phyloP scores from a whole-genome alignment of 176 grass and related monocot species.

The Aegilops sharonensis region DNA sequence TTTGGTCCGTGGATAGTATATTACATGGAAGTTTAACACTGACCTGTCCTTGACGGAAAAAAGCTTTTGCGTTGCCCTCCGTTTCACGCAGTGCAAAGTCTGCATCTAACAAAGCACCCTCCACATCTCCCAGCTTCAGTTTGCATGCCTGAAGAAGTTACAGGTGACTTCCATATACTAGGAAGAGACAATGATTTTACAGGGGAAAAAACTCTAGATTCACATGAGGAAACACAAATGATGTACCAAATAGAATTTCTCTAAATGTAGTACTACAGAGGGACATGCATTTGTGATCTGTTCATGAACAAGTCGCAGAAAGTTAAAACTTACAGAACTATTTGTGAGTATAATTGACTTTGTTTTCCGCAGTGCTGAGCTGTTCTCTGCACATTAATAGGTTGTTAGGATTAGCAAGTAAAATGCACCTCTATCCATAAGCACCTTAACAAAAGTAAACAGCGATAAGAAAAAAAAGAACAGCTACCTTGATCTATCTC shows the following conservation, averaged over 20 bases:
- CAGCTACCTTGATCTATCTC: constrained; percentile 57
- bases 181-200: background rate
- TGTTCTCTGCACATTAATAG: constrained; percentile 66
- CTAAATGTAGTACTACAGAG: constrained; percentile 19
- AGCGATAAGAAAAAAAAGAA: background rate
- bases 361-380: constrained; percentile 63
- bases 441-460: constrained; percentile 18
- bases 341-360: constrained; percentile 98
- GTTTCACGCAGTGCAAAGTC: constrained; percentile 95
- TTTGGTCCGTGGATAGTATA: constrained; percentile 2
- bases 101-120: constrained; percentile 90
- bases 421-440: background rate
- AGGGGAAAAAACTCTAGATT: constrained; percentile 13
- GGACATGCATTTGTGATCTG: constrained; percentile 7
- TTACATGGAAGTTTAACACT: background rate
- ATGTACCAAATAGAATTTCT: constrained; percentile 5
- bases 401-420: constrained; percentile 34
- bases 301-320: constrained; percentile 2
- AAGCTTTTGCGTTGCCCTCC: constrained; percentile 89
- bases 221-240: constrained; percentile 13
- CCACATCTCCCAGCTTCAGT: constrained; percentile 82
- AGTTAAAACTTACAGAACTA: constrained; percentile 79
- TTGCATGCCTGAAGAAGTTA: constrained; percentile 76
- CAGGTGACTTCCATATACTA: constrained; percentile 28
- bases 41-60: constrained; percentile 93